Percentiles rank a stretch among this genome's conserved stretches.
Evolutionary conservation across 176 grass and related monocot genomes (phyloP).

Genomic region (Zizania latifolia): DNA sequence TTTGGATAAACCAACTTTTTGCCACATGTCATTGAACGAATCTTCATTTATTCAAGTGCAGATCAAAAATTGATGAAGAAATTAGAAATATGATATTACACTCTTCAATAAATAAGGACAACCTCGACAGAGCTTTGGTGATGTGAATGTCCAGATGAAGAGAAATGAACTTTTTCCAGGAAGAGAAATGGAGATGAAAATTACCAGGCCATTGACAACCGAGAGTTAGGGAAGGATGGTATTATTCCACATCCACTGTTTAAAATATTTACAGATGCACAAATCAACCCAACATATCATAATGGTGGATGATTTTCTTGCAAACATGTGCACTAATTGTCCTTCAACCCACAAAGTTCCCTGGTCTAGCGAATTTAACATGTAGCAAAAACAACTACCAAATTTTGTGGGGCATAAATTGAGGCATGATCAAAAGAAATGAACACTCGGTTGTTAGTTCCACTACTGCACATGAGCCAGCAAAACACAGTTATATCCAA

Average conservation of each 20-base stretch:
- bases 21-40: background rate
- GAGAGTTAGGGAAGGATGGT: background rate
- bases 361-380: background rate
- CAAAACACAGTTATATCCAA: background rate
- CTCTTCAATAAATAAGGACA: background rate
- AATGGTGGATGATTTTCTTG: background rate
- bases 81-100: background rate
- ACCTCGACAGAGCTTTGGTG: background rate
- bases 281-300: background rate
- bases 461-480: background rate
- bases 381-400: background rate
- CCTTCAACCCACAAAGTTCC: background rate
- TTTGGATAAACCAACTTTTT: constrained; percentile 1
- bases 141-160: background rate
- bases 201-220: background rate
- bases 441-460: background rate
- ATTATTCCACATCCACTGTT: background rate
- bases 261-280: background rate
- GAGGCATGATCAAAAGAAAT: background rate
- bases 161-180: background rate
- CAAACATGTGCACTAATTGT: background rate
- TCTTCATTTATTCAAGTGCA: background rate
- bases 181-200: background rate
- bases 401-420: background rate
- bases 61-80: background rate